Conservation (phyloP, 495 filamentous ascomycete genomes). For the Hyaloscypha variabilis region DNA sequence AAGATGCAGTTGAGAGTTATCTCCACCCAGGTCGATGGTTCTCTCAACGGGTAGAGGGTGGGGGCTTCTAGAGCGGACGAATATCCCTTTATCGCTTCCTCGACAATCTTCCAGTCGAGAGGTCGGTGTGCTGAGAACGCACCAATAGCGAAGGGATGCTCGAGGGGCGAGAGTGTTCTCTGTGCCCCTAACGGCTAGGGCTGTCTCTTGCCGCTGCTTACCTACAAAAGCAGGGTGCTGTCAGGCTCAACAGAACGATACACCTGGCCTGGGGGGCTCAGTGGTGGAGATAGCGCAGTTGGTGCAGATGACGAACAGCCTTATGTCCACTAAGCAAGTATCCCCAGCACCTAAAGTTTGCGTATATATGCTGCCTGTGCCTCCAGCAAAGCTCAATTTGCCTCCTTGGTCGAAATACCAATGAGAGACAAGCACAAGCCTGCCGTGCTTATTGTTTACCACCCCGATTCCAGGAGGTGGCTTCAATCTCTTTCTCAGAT, state of each 20-base stretch:
- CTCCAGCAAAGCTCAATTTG: constrained; percentile 15
- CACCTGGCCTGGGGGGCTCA: constrained; percentile 25
- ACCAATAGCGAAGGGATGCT: constrained; percentile 8
- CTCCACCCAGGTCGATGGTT: constrained; percentile 3
- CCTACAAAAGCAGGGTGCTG: constrained; percentile 7
- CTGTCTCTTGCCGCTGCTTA: constrained; percentile 13
- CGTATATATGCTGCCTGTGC: constrained; percentile 28
- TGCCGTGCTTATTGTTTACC: constrained; percentile 1
- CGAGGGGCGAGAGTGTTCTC: too few species aligned
- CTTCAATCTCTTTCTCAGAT: neutral
- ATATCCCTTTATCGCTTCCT: neutral
- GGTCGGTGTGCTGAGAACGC: neutral
- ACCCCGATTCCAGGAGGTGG: neutral
- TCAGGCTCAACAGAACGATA: constrained; percentile 15
- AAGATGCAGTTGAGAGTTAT: constrained; percentile 5
- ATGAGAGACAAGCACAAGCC: constrained; percentile 8
- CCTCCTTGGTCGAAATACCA: constrained; percentile 21
- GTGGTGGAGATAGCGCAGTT: constrained; percentile 27
- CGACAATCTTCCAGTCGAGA: neutral
- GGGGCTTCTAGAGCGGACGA: neutral
- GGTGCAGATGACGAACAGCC: constrained; percentile 30
- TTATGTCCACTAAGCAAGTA: constrained; percentile 30
- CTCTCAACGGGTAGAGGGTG: constrained; percentile 5
- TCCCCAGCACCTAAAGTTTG: constrained; percentile 11
- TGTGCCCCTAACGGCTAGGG: too few species aligned